A percentile compares a stretch with the other conserved stretches of the same genome.
Evolutionary conservation across 163 green algal species (phyloP).

Genomic region (Volvox carteri): DNA sequence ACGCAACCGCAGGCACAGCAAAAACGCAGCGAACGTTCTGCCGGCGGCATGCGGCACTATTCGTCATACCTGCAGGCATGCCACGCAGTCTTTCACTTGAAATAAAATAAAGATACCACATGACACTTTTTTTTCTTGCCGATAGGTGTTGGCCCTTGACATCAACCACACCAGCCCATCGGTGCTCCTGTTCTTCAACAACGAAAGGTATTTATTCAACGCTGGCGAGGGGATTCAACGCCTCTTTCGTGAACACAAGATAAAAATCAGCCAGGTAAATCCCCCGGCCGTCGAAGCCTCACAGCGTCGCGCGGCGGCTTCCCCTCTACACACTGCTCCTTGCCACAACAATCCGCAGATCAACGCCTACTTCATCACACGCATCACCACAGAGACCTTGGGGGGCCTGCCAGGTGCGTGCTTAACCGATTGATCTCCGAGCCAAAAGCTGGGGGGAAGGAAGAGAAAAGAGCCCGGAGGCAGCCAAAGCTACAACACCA

Average conservation of each 20-base stretch:
- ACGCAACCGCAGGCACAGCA: neutral
- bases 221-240: constrained; percentile 95
- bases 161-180: constrained; percentile 78
- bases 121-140: neutral
- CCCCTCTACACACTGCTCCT: too few species aligned
- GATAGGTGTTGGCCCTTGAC: constrained; percentile 69
- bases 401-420: constrained; percentile 17
- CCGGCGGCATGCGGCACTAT: constrained; percentile 53
- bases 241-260: constrained; percentile 89
- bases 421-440: too few species aligned
- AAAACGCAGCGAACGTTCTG: neutral
- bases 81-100: neutral
- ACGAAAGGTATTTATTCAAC: constrained; percentile 95
- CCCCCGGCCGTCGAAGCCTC: too few species aligned
- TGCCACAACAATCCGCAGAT: too few species aligned
- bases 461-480: too few species aligned
- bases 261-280: constrained; percentile 84
- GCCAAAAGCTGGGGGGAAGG: too few species aligned
- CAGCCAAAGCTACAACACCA: too few species aligned
- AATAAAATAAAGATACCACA: neutral
- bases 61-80: constrained; percentile 47
- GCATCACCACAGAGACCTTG: constrained; percentile 51
- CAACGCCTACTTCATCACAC: constrained; percentile 43
- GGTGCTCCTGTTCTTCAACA: constrained; percentile 89
- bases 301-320: too few species aligned